Conservation (phyloP, 179 eudicot species). For the Amaranthus tricolor region DNA sequence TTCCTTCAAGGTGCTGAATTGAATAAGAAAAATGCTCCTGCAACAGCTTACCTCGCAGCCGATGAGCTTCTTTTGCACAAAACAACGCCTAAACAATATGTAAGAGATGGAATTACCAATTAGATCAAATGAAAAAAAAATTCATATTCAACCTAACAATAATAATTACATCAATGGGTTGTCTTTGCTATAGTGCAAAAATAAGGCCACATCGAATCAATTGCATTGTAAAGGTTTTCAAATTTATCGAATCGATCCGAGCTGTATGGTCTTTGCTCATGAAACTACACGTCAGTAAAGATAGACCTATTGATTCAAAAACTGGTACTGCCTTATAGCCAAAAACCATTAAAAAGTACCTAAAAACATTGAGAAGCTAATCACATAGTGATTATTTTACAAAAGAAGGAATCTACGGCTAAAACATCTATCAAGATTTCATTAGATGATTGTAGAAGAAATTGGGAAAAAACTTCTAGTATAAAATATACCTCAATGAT, state of each 20-base stretch:
- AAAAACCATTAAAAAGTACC: not conserved
- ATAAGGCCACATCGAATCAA: too few species aligned
- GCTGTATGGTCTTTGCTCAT: too few species aligned
- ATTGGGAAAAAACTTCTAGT: not conserved
- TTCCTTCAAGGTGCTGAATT: constrained; percentile 38
- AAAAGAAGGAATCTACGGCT: not conserved
- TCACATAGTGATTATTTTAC: not conserved
- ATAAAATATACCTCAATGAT: constrained; percentile 59
- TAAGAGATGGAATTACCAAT: not conserved
- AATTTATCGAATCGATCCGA: too few species aligned
- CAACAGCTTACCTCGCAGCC: constrained; percentile 61
- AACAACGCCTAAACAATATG: constrained; percentile 54
- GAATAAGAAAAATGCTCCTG: constrained; percentile 62
- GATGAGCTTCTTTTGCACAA: constrained; percentile 85
- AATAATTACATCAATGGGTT: not conserved
- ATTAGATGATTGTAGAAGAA: not conserved
- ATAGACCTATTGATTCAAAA: not conserved
- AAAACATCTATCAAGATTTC: not conserved
- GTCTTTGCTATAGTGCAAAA: not conserved
- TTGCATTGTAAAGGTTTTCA: too few species aligned
- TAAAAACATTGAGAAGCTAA: not conserved
- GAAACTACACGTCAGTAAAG: not conserved
- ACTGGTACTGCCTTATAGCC: not conserved
- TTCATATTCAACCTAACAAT: not conserved
- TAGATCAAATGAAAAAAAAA: not conserved